Base-by-base conservation (phyloP, 208 protist genomes). In the Trypanosoma melophagium region DNA sequence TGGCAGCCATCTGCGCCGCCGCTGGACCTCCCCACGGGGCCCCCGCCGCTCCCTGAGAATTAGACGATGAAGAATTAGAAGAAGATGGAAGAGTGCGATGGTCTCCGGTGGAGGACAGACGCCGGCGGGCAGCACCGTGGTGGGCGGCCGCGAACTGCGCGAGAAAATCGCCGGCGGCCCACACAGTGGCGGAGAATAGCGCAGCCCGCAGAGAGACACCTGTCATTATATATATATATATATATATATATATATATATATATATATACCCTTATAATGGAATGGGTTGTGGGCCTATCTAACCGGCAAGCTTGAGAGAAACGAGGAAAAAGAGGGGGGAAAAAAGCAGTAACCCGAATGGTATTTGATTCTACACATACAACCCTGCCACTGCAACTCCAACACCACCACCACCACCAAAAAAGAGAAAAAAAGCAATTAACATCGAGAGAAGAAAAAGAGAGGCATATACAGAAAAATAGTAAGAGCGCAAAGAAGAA, bases 101-200 rank as follows among this genome's bases (percentile, higher is more conserved):
- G 68, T 86, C 84, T 3, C 77, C 74, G 7, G 66, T 65, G 0
- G 28, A 35, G 1, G 28, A 1, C 28, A 72, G 67, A 0, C 84
- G 77, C 17, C 80, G 74, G 19, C 66, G 69, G 21, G 79, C 81
- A 12, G 76, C 77, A 24, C 80, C 77, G 55, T 66, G 57, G 75
- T 94, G 88, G 1, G 83, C 81, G 13, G n/a, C 60, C 53, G 83
- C 91, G 54, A 90, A 85, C 70, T 94, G 88, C 9, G 88, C 80
- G 13, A 90, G 72, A 61, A 92, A 86, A 60, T 94, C 88, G 24
- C 83, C 88, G 10, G 63, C 53, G 16, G 66, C 52, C 74, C 81
- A 92, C 10, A 83, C 62, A 17, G 44, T 25, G 41, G 56, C 69
- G 38, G 76, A 82, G 40, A 72, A 5, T 8, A 65, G 12, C 1